These are phyloP conservation scores for Bryoerythrophyllum caledonicum DNA, from an alignment of 225 moss, liverwort and hornwort species.

Conservation along the genomic window DNA sequence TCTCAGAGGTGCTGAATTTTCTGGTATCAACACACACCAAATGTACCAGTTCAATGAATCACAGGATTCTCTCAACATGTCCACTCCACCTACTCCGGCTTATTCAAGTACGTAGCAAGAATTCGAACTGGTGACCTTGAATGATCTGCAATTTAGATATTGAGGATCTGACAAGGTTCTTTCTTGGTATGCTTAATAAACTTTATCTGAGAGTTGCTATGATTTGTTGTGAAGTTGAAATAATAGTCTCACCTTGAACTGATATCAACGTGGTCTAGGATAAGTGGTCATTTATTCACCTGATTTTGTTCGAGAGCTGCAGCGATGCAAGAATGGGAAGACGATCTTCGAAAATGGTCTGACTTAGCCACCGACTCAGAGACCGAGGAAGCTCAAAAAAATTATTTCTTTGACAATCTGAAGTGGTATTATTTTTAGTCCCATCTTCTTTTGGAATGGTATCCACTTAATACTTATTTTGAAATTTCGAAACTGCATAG, in stretches of 20 bases:
- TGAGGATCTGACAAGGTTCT: constrained; percentile 2
- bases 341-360: constrained; percentile 19
- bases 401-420: constrained; percentile 14
- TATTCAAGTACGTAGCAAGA: constrained; percentile 13
- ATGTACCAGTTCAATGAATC: background rate
- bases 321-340: constrained; percentile 29
- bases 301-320: constrained; percentile 14
- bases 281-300: background rate
- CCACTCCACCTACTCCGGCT: constrained; percentile 1
- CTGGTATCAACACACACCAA: background rate
- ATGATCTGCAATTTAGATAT: constrained; percentile 6
- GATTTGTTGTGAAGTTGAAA: background rate
- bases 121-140: background rate
- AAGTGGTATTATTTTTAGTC: constrained; percentile 17
- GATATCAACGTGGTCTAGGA: background rate
- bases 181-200: background rate
- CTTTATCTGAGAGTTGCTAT: background rate
- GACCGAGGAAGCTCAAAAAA: constrained; percentile 30
- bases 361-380: constrained; percentile 29
- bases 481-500: background rate
- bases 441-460: background rate
- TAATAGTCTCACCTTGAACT: background rate
- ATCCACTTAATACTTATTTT: background rate
- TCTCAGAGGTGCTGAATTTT: background rate
- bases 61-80: constrained; percentile 6